phyloP scores from a whole-genome alignment of 768 basidiomycete genomes.

The Mycena amicta region DNA sequence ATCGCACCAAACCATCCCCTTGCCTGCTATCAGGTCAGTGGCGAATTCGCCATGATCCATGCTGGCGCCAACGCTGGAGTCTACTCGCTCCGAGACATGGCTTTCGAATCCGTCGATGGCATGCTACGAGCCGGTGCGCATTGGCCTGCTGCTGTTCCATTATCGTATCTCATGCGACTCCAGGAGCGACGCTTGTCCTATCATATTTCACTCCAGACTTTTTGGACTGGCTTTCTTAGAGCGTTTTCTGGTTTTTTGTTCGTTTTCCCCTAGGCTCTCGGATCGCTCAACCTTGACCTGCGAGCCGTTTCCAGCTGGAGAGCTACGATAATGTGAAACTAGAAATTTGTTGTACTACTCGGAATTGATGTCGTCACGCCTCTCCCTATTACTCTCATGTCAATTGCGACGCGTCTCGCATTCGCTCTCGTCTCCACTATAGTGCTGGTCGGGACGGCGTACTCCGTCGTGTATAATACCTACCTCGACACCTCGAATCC shows the following conservation, averaged over 20 bases:
- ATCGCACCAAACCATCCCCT: constrained; percentile 86
- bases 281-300: too few species aligned
- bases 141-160: not conserved
- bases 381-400: constrained; percentile 5
- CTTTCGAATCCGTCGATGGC: constrained; percentile 88
- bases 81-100: constrained; percentile 91
- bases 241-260: too few species aligned
- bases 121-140: constrained; percentile 88
- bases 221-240: constrained; percentile 89
- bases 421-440: constrained; percentile 47
- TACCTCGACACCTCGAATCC: constrained; percentile 88
- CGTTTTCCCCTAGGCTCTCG: too few species aligned
- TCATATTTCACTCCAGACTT: constrained; percentile 98
- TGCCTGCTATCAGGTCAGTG: constrained; percentile 97
- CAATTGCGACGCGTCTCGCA: constrained; percentile 25
- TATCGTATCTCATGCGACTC: not conserved
- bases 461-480: constrained; percentile 64
- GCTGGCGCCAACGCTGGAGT: constrained; percentile 93
- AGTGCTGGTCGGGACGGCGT: constrained; percentile 62
- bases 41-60: constrained; percentile 96
- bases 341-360: not conserved
- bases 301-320: too few species aligned
- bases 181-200: constrained; percentile 87
- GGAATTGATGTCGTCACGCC: not conserved
- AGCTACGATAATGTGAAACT: not conserved